These are phyloP conservation scores for Saccharomycopsis sp. DNA, from an alignment of 805 yeast genomes.

Conservation along the genomic window DNA sequence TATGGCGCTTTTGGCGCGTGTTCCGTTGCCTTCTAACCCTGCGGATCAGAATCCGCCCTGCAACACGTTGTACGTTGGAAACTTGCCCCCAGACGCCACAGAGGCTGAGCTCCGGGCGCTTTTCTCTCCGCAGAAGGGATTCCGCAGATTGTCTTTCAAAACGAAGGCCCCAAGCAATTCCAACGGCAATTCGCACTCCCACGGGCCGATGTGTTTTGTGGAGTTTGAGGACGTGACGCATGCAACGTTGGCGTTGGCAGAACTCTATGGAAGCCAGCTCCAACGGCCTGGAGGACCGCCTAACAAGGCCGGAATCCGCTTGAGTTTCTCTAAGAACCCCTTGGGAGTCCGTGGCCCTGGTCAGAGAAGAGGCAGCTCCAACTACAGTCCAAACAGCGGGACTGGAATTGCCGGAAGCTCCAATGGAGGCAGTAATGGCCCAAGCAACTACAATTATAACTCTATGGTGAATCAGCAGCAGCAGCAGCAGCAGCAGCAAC, in stretches of 20 bases:
- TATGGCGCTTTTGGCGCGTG: conserved; percentile 65
- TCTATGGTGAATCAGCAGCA: neutral
- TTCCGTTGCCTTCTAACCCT: conserved; percentile 92
- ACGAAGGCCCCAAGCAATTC: conserved; percentile 50
- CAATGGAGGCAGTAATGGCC: neutral
- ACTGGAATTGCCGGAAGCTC: neutral
- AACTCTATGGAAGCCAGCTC: conserved; percentile 84
- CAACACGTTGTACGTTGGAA: conserved; percentile 94
- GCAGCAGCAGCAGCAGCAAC: conserved; percentile 16
- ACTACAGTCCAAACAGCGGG: conserved; percentile 5
- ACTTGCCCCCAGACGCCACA: conserved; percentile 93
- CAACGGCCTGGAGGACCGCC: conserved; percentile 67
- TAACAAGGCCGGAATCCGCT: conserved; percentile 88
- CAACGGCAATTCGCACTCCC: conserved; percentile 40
- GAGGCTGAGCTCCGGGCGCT: conserved; percentile 85
- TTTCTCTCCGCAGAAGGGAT: conserved; percentile 86
- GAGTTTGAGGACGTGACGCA: conserved; percentile 94
- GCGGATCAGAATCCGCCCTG: conserved; percentile 99
- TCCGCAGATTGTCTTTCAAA: conserved; percentile 85
- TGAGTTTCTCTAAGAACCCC: conserved; percentile 93
- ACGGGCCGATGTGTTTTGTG: conserved; percentile 99
- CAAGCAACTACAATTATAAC: neutral
- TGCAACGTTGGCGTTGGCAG: conserved; percentile 92
- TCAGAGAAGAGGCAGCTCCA: conserved; percentile 34
- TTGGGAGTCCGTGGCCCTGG: conserved; percentile 85